Base-by-base conservation (phyloP, 2,329 filamentous ascomycete species). In the Pseudovirgaria hyperparasitica region DNA sequence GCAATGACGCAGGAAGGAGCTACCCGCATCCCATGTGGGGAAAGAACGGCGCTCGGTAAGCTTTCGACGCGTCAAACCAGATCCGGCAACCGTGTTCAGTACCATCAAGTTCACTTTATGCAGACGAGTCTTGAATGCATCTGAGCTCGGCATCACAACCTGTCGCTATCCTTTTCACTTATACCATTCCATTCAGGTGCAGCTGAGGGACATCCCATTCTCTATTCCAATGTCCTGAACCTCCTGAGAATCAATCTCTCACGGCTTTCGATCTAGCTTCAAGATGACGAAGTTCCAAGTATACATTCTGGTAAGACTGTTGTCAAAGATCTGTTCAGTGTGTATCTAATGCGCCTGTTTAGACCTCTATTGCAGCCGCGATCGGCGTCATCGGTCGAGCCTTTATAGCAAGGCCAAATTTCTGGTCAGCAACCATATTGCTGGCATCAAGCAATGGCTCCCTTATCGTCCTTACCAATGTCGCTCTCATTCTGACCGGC, bases 401-500 rank as follows among this genome's bases (percentile, higher is more conserved):
- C 35, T 87, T 96, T 57, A 80, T 90, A 49, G 82, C 96, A 60
- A 75, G 90, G 38, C 78, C 90, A 37, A 98, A 98, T 59, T 98
- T 96, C 66, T 98, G 98, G 62, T 92, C 87, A 29, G 86, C 90
- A 40, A 90, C 85, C 60, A 90, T 98, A 25, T 93, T 96, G 58
- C 73, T 98, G 26, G 82, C 86, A 21, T 87, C 96, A 58, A 94
- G 85, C 57, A 96, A 90, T 61, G 77, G 92, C 43, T 96, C 87
- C 51, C 64, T 96, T 28, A 81, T 96, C 72, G 82, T 90, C 37
- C 66, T 98, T 43, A 82, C 87, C 47, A 98, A 98, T 52, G 70
- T 96, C 40, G 73, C 82, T 32, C 74, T 96, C 33, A 69, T 98
- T 28, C 54, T 82, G 33, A 85, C 86, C 34, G 76, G 76, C 37